Conservation (phyloP, 2,329 filamentous ascomycete species). For the Xylariaceae sp. region DNA sequence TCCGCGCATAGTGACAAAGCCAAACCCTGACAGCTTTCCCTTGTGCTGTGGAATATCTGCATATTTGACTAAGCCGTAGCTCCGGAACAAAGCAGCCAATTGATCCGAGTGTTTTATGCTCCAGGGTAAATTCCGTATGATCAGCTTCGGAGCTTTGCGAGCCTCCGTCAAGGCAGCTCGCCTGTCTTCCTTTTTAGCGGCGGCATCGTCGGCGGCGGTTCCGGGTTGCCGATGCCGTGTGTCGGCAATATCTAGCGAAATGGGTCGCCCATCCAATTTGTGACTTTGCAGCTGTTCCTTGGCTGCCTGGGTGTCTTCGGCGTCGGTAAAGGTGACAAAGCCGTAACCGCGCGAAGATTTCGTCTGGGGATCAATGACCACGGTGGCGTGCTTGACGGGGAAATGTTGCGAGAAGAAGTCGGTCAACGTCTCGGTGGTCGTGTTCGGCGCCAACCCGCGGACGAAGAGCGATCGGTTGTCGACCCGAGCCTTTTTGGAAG, state of each 20-base stretch:
- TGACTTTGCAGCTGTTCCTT: conserved; percentile 76
- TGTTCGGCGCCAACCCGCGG: conserved; percentile 72
- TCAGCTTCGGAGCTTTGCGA: conserved; percentile 66
- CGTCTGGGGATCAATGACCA: conserved; percentile 78
- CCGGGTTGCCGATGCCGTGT: conserved; percentile 61
- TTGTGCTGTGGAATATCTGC: conserved; percentile 78
- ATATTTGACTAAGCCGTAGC: conserved; percentile 87
- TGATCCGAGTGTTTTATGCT: conserved; percentile 85
- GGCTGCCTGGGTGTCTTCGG: conserved; percentile 81
- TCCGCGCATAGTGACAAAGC: conserved; percentile 84
- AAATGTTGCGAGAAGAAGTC: conserved; percentile 92
- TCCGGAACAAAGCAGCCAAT: conserved; percentile 72
- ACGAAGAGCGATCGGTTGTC: conserved; percentile 80
- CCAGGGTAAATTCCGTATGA: conserved; percentile 94
- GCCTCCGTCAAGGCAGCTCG: conserved; percentile 58
- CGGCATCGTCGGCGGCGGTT: conserved; percentile 41
- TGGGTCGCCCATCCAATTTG: conserved; percentile 71
- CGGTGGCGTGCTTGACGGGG: conserved; percentile 92
- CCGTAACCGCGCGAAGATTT: conserved; percentile 89
- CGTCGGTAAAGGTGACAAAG: conserved; percentile 94
- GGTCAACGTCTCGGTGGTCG: conserved; percentile 77
- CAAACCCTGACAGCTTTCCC: conserved; percentile 77
- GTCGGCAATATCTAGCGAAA: conserved; percentile 85
- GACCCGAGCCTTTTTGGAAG: conserved; percentile 54
- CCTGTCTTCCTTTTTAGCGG: conserved; percentile 51